A percentile compares a stretch with the other conserved stretches of the same genome.
These are phyloP conservation scores for Ambrosiella cleistominuta DNA, from an alignment of 2,329 filamentous ascomycete genomes.

Conservation along the genomic window DNA sequence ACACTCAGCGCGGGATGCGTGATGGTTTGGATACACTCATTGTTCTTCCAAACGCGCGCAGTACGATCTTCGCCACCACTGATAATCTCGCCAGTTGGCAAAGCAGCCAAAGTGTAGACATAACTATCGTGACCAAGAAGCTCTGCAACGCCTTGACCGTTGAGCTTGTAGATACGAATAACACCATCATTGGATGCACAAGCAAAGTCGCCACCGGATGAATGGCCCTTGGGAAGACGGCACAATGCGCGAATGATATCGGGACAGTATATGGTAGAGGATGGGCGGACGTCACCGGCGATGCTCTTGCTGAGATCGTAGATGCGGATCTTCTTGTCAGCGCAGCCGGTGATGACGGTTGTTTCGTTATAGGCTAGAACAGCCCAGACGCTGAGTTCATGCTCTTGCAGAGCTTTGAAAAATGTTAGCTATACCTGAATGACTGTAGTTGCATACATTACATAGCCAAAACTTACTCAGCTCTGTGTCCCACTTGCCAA, in stretches of 20 bases:
- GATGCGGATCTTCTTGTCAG: constrained; percentile 75
- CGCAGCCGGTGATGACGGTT: constrained; percentile 77
- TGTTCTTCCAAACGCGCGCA: constrained; percentile 69
- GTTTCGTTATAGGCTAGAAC: constrained; percentile 66
- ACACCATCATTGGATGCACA: constrained; percentile 86
- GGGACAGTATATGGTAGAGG: constrained; percentile 43
- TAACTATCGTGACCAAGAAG: constrained; percentile 85
- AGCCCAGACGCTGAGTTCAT: constrained; percentile 71
- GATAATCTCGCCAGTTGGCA: constrained; percentile 73
- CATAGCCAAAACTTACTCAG: constrained; percentile 18
- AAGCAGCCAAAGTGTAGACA: constrained; percentile 65
- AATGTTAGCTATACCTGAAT: background rate
- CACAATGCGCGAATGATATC: constrained; percentile 83
- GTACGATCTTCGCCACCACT: constrained; percentile 93
- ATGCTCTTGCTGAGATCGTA: constrained; percentile 54
- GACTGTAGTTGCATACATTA: too few species aligned
- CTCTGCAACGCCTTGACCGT: constrained; percentile 58
- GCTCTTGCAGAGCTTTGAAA: constrained; percentile 43
- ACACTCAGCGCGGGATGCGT: constrained; percentile 94
- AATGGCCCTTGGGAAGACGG: constrained; percentile 55
- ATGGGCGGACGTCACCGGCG: constrained; percentile 32
- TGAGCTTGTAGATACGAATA: constrained; percentile 71
- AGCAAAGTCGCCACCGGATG: constrained; percentile 78
- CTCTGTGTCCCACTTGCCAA: constrained; percentile 71
- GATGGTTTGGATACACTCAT: constrained; percentile 79